Base-by-base conservation (phyloP, 2,329 filamentous ascomycete genomes). In the Pseudogymnoascus sp. region DNA sequence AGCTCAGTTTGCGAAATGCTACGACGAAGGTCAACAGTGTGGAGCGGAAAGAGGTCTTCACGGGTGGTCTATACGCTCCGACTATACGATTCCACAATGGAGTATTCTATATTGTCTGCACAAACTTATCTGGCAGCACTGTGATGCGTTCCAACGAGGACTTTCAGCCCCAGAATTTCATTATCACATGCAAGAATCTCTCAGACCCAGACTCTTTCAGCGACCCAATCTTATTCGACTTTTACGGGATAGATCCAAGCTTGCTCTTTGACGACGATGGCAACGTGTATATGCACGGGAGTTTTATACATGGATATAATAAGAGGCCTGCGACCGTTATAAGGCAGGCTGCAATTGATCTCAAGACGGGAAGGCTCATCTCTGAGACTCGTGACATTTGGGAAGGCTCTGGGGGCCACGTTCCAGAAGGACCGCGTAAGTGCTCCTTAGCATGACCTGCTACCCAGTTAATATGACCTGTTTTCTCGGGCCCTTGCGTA, bases 201-300 rank as follows among this genome's bases (percentile, higher is more conserved):
- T 64, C 37, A 38, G 37, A 59, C 59, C 65, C 69, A 9, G 61
- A 67, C 16, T 59, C 67, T 11, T 76, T 72, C 72, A 71, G 69
- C 12, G 70, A 75, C 55, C 72, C 76, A 0, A 67, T 77, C 2
- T 68, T 68, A 33, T 77, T 78, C 59, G 68, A 73, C 1, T 76
- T 77, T 35, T 64, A 73, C 18, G 77, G 76, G 3, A 80, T 81
- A 7, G 79, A 81, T 61, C 75, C 78, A 0, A 78, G 81, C 69
- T 71, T 83, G n/a, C 77, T 81, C 38, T 80, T 78, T 49, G 75
- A 79, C 38, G 71, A 76, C 61, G 71, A 76, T 64, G 73, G 71
- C 2, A 69, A 68, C 3, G 67, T 71, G 14, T 78, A 79, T 62
- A 65, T 76, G 4, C 65, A 67, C 40, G 72, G 70, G 35, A 69